These are phyloP conservation scores for Neophaeococcomyces aloes DNA, from an alignment of 2,329 filamentous ascomycete species.

Conservation along the genomic window DNA sequence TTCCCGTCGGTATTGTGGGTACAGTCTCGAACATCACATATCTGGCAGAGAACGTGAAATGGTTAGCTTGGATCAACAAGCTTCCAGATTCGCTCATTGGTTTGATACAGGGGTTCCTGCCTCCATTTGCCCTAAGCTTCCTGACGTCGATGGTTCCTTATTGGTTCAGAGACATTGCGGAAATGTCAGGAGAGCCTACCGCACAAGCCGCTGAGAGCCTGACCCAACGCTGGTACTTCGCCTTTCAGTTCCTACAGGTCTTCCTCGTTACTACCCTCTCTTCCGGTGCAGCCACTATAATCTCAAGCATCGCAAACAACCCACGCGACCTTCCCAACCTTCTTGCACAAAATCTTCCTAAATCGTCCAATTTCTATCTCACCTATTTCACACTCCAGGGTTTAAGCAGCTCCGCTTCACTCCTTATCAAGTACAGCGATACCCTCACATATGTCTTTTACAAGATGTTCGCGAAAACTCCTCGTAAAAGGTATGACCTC, in stretches of 20 bases:
- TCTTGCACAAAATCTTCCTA: constrained; percentile 66
- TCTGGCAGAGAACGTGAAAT: constrained; percentile 43
- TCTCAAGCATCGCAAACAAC: constrained; percentile 52
- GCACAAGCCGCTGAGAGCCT: constrained; percentile 71
- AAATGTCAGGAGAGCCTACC: constrained; percentile 68
- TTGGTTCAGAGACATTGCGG: constrained; percentile 74
- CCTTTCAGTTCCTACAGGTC: constrained; percentile 63
- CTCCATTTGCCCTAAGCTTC: constrained; percentile 65
- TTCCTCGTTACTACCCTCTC: constrained; percentile 79
- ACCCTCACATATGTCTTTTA: constrained; percentile 44
- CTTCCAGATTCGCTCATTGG: constrained; percentile 63
- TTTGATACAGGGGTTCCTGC: constrained; percentile 73
- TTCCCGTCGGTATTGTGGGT: constrained; percentile 68
- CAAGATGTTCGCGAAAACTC: constrained; percentile 42
- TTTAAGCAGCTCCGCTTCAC: constrained; percentile 48
- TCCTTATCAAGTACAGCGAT: constrained; percentile 18
- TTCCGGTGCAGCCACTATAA: constrained; percentile 59
- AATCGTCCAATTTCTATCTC: constrained; percentile 87
- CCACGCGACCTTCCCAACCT: constrained; percentile 55
- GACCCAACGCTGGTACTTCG: constrained; percentile 82
- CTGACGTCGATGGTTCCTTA: constrained; percentile 77
- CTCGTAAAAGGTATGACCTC: constrained; percentile 63
- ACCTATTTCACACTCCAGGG: constrained; percentile 93
- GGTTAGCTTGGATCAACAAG: constrained; percentile 62
- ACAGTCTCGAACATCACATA: constrained; percentile 76